Base-by-base conservation (phyloP, 441 rosid species). In the Cnidoscolus chayamansa region DNA sequence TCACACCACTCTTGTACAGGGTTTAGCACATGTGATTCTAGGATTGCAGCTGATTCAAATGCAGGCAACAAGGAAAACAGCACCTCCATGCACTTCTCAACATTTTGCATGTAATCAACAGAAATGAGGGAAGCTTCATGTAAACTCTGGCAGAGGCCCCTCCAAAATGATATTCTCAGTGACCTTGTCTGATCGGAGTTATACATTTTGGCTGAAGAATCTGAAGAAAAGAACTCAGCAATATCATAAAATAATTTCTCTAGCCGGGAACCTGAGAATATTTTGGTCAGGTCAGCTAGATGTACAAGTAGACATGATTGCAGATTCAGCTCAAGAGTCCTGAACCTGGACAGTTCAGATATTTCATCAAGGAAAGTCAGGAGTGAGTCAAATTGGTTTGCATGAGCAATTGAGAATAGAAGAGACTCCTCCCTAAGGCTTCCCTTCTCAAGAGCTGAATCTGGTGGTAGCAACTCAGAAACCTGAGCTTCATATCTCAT, bases 221-320 rank as follows among this genome's bases (percentile, higher is more conserved):
- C 70, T 49, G 84, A 84, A 60, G 73, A 76, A 62, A 92, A 78
- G 81, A 82, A 89, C 71, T 81, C 75, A 68, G 81, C 76, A 43
- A 92, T 54, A 73, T 94, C 97, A 71, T 81, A 80, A 59, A 94
- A 85, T 76, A 90, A 69, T 80, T 90, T 92, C 80, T 88, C 87
- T 70, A 87, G 78, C 83, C 97, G 84, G 69, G 97, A 94, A 72
- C 82, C 86, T 8, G 99, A 89, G 83, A 92, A 92, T 65, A 88
- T 56, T 82, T 86, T 90, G 74, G 83, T 70, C 72, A 92, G 82
- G 80, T 84, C 82, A 6, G 86, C 86, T 72, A 94, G 77, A 82
- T 83, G 92, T 71, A 65, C 47, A 66, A 94, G 90, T 72, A 94
- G 73, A 79, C 85, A 85, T 40, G 84, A 84, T 75, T 88, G 94